Percentiles rank a stretch among this genome's conserved stretches.
Evolutionary conservation across 768 basidiomycete species (phyloP).

Genomic region (Tulasnella sp.): DNA sequence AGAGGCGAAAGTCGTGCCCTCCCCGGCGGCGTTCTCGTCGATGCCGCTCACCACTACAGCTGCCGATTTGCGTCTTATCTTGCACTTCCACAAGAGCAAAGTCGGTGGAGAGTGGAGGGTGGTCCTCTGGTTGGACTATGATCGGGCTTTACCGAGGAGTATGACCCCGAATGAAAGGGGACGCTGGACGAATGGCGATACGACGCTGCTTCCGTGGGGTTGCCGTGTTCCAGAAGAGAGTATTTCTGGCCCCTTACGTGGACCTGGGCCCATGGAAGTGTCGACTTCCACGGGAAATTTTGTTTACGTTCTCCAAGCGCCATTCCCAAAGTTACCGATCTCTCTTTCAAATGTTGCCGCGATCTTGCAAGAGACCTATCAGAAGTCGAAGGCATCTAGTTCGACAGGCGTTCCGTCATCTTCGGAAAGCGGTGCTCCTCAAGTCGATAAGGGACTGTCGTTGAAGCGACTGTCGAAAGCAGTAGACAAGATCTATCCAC

Average conservation of each 20-base stretch:
- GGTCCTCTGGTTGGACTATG: conserved; percentile 72
- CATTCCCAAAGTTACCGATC: conserved; percentile 22
- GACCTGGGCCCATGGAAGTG: conserved; percentile 9
- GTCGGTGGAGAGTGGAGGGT: conserved; percentile 58
- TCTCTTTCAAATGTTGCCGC: conserved; percentile 4
- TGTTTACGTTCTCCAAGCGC: conserved; percentile 17
- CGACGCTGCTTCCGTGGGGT: conserved; percentile 59
- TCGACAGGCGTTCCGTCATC: conserved; percentile 17
- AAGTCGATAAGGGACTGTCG: conserved; percentile 14
- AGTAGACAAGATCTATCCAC: conserved; percentile 23
- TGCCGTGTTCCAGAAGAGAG: conserved; percentile 47
- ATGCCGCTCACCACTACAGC: conserved; percentile 36
- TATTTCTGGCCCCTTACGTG: background rate
- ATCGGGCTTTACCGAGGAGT: conserved; percentile 55
- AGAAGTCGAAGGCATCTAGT: conserved; percentile 6
- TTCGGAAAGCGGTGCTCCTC: background rate
- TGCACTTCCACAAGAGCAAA: conserved; percentile 74
- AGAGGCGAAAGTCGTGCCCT: conserved; percentile 65
- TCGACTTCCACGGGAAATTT: background rate
- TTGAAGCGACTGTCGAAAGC: conserved; percentile 24
- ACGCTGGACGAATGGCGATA: conserved; percentile 56
- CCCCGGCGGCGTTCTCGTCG: conserved; percentile 63
- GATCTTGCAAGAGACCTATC: conserved; percentile 10
- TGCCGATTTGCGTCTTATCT: conserved; percentile 63
- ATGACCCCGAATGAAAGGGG: conserved; percentile 42